These are phyloP conservation scores for Brachypodium distachyon DNA, from an alignment of 202 grass and related monocot species.

Conservation along the genomic window DNA sequence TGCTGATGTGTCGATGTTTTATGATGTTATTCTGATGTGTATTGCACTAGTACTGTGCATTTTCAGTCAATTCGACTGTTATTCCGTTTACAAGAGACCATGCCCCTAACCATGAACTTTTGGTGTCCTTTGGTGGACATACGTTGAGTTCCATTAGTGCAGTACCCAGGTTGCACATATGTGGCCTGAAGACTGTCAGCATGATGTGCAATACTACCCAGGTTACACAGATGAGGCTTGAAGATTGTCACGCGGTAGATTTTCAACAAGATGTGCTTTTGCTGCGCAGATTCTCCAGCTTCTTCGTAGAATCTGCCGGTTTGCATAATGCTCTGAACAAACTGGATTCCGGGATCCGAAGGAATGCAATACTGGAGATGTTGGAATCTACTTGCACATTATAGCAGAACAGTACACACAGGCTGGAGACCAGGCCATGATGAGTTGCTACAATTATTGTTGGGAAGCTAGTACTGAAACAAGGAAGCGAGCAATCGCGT, in stretches of 20 bases:
- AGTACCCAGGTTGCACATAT: not conserved
- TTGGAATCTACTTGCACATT: not conserved
- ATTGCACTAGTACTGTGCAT: not conserved
- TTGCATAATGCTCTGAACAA: no score
- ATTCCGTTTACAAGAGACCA: no score
- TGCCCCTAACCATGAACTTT: not conserved
- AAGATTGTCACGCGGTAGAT: no score
- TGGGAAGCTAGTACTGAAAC: not conserved
- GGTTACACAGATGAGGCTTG: no score
- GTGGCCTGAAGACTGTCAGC: not conserved
- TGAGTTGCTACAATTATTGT: constrained; percentile 14
- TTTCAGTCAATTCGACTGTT: not conserved
- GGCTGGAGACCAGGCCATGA: not conserved
- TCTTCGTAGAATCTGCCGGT: not conserved
- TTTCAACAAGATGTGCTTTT: not conserved
- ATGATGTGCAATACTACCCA: no score
- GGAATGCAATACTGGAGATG: not conserved
- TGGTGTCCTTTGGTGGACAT: not conserved
- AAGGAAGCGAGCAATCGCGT: not conserved
- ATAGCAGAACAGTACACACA: not conserved
- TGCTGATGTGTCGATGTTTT: not conserved
- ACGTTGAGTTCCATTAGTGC: not conserved
- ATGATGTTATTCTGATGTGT: no score
- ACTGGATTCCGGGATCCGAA: no score
- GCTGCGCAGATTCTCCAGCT: not conserved